These are phyloP conservation scores for Xanthoceras sorbifolium DNA, from an alignment of 345 rosid species.

Conservation along the genomic window DNA sequence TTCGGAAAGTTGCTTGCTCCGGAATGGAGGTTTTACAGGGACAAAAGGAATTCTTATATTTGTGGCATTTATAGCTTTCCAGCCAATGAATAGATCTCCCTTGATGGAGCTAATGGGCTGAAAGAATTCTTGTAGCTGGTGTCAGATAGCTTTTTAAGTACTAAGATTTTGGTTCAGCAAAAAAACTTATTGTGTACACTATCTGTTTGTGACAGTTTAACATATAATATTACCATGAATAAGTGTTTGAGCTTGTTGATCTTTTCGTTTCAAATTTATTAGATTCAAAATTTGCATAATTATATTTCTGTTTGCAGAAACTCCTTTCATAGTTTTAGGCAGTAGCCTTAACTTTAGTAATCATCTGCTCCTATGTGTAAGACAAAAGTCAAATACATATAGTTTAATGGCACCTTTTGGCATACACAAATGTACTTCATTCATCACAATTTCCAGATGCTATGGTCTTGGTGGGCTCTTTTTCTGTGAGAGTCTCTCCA, in stretches of 20 bases:
- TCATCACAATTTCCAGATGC: background rate
- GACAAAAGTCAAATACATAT: background rate
- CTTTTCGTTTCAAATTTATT: background rate
- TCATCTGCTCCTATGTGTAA: background rate
- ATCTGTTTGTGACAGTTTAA: background rate
- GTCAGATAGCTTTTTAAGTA: background rate
- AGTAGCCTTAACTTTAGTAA: background rate
- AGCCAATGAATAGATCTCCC: background rate
- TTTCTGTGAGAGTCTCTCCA: background rate
- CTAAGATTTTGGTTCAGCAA: background rate
- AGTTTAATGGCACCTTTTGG: background rate
- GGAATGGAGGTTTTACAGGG: background rate
- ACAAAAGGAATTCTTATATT: background rate
- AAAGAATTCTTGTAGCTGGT: background rate
- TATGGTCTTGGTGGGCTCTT: constrained; percentile 4
- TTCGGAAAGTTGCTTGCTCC: background rate
- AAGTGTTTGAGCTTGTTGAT: background rate
- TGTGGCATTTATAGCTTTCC: background rate
- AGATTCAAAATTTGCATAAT: constrained; percentile 3
- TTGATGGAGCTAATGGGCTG: background rate
- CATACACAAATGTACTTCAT: background rate
- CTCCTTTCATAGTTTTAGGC: background rate
- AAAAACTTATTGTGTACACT: background rate
- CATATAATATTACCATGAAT: background rate
- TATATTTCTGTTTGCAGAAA: background rate